Evolutionary conservation across 768 basidiomycete species (phyloP).

Genomic region (Russula lepida): DNA sequence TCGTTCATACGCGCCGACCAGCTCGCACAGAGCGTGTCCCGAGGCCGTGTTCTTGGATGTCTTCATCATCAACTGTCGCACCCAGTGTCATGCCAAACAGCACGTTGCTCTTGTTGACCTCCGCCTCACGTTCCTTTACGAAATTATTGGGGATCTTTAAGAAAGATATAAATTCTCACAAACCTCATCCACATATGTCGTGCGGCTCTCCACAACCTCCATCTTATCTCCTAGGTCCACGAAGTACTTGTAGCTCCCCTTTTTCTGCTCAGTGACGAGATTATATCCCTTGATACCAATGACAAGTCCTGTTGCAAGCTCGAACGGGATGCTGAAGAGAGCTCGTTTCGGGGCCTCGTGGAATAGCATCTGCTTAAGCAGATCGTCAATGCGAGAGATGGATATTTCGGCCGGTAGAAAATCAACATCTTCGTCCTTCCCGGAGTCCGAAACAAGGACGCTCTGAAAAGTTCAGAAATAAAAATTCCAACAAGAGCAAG

Average conservation of each 20-base stretch:
- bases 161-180: slow-evolving; percentile 11
- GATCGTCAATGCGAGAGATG: slow-evolving; percentile 67
- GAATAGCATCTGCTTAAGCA: slow-evolving; percentile 72
- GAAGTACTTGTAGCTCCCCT: slow-evolving; percentile 76
- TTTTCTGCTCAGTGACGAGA: slow-evolving; percentile 81
- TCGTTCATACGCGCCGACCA: slow-evolving; percentile 41
- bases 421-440: slow-evolving; percentile 41
- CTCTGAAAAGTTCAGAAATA: slow-evolving; percentile 35
- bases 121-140: slow-evolving; percentile 29
- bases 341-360: slow-evolving; percentile 79
- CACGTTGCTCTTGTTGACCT: slow-evolving; percentile 30
- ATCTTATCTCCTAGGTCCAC: slow-evolving; percentile 66
- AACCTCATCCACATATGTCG: slow-evolving; percentile 73
- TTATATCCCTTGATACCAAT: slow-evolving; percentile 90
- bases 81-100: slow-evolving; percentile 38
- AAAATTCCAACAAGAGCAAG: not conserved
- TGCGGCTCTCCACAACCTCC: slow-evolving; percentile 66
- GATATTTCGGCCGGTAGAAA: slow-evolving; percentile 63
- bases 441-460: slow-evolving; percentile 47
- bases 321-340: slow-evolving; percentile 72
- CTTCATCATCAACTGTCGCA: slow-evolving; percentile 29
- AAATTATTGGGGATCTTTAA: not conserved
- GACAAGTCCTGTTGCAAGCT: slow-evolving; percentile 61
- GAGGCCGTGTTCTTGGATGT: slow-evolving; percentile 30
- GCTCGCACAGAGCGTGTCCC: slow-evolving; percentile 33